phyloP scores from a whole-genome alignment of 73 alveolate genomes.

The Paramecium caudatum region DNA sequence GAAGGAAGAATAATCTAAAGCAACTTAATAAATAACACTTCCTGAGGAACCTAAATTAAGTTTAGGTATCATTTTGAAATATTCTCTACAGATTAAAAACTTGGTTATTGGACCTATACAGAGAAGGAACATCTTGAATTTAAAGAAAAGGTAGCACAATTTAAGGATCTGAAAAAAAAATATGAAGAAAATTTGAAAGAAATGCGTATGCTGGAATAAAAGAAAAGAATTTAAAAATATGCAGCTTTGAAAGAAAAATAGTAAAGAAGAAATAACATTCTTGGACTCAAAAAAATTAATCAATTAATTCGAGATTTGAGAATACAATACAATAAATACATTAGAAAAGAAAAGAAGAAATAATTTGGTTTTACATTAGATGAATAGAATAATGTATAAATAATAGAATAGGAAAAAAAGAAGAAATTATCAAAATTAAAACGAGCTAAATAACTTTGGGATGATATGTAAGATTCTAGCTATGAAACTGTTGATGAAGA shows the following conservation, averaged over 20 bases:
- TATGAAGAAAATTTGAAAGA: slow-evolving; percentile 33
- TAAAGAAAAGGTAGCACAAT: not conserved
- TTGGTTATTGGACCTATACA: slow-evolving; percentile 60
- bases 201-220: not conserved
- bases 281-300: slow-evolving; percentile 48
- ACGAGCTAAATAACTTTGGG: slow-evolving; percentile 25
- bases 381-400: slow-evolving; percentile 30
- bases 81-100: slow-evolving; percentile 4
- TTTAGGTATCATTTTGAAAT: not conserved
- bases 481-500: slow-evolving; percentile 57
- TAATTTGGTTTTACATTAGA: not conserved
- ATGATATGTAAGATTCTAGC: not conserved
- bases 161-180: not conserved
- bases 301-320: slow-evolving; percentile 32
- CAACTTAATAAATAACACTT: not conserved
- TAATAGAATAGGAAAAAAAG: not conserved
- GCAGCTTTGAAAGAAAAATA: slow-evolving; percentile 35
- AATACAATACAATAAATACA: slow-evolving; percentile 5
- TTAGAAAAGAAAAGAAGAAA: slow-evolving; percentile 20
- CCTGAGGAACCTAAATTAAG: slow-evolving; percentile 42
- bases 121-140: not conserved
- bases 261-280: slow-evolving; percentile 1
- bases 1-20: not conserved
- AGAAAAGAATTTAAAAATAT: slow-evolving; percentile 8
- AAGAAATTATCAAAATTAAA: slow-evolving; percentile 40